Evolutionary conservation across 345 rosid genomes (phyloP), one percentile per base, ranked within the genome.

Genomic region (Raphanus sativus): DNA sequence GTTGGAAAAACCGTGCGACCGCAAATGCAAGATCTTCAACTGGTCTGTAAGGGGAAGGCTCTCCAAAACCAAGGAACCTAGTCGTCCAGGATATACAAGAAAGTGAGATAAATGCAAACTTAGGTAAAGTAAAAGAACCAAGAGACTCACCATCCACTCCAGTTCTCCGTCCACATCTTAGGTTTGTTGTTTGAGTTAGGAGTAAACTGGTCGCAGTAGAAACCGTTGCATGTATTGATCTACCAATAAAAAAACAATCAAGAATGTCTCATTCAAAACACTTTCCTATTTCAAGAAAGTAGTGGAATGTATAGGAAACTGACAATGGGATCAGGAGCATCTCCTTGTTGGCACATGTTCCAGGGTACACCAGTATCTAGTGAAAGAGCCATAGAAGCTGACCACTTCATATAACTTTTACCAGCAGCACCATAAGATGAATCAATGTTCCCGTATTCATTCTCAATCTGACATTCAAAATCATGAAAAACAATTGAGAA

Each of bases 181-280:
- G 98, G 99, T 81, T 95, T 92, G 62, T 74, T 80, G 50, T 85
- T 74, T 17, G 96, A 92, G 82, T 90, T 95, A 67, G 99, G 99
- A 74, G 94, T 95, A 81, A 95, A 95, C 62, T 95, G 96, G 63
- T 95, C 99, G 34, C 99, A 95, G 75, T 95, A 94, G 84, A 92
- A 94, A 21, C 98, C 98, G 54, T 94, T 94, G 86, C 98, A 92
- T 50, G 97, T 92, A 75, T 94, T 94, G 73, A 94, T 92, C 98
- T 94, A 88, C 63, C 76, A 64, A 72, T 73, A 21, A 56, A 40
- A 40, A 15, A 48, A 48, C 42, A 50, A 16, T n/a, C 42, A 79
- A 50, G 45, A 73, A 70, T 54, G 66, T 55, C 42, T 30, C 55
- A 48, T 5, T n/a, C 55, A 50, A 28, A 45, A 45, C 54, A 50